Conservation (phyloP, 1,284 basidiomycete genomes). For the Cystobasidiaceae sp. region DNA sequence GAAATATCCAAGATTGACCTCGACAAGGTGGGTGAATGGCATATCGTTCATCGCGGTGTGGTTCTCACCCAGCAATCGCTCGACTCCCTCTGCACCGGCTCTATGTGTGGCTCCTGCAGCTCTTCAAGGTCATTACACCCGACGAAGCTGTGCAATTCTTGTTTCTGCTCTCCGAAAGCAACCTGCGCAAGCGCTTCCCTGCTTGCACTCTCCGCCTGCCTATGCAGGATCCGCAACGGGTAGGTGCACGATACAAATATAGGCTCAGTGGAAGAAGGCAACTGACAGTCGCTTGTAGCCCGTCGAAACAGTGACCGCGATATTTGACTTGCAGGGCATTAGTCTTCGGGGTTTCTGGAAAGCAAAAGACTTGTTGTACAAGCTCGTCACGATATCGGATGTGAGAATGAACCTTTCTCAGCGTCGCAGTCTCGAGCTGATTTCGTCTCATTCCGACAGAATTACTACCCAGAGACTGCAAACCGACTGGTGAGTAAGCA, state of each 20-base stretch:
- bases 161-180: conserved; percentile 26
- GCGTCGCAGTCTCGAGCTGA: background rate
- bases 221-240: background rate
- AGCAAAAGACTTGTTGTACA: conserved; percentile 20
- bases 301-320: conserved; percentile 20
- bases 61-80: background rate
- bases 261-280: background rate
- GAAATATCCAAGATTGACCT: conserved; percentile 12
- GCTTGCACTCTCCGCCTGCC: conserved; percentile 20
- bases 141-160: conserved; percentile 20
- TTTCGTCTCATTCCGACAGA: background rate
- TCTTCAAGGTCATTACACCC: conserved; percentile 9
- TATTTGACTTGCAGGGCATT: conserved; percentile 18
- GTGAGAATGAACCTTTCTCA: background rate
- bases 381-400: conserved; percentile 29
- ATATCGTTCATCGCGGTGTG: background rate
- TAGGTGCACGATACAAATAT: background rate
- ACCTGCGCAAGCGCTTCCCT: conserved; percentile 23
- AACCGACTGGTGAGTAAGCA: conserved; percentile 23
- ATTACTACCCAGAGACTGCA: conserved; percentile 30
- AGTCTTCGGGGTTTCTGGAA: conserved; percentile 20
- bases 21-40: background rate
- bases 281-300: background rate
- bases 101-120: background rate
- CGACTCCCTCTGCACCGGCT: background rate